phyloP scores from a whole-genome alignment of 2,329 filamentous ascomycete genomes.

The Colletotrichum sansevieriae region DNA sequence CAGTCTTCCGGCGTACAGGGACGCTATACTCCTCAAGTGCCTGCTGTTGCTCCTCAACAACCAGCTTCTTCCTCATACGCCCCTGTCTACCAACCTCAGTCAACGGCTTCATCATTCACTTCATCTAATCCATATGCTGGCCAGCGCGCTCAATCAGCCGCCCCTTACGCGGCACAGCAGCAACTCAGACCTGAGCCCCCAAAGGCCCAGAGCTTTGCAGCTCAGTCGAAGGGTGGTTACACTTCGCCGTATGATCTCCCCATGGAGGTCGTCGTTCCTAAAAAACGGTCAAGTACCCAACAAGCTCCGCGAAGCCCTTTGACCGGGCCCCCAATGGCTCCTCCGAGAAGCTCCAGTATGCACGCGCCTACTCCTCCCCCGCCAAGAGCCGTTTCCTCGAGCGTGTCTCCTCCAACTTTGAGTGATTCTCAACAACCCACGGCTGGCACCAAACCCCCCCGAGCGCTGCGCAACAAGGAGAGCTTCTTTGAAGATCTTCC shows the following conservation, averaged over 20 bases:
- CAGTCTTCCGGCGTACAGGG: constrained; percentile 32
- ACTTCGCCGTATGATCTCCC: constrained; percentile 95
- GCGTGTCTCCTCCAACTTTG: constrained; percentile 51
- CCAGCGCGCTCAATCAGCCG: constrained; percentile 46
- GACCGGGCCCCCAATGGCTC: constrained; percentile 53
- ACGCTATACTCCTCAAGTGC: constrained; percentile 39
- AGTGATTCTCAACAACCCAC: constrained; percentile 53
- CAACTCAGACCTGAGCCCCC: constrained; percentile 57
- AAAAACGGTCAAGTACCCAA: constrained; percentile 73
- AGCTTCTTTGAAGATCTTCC: constrained; percentile 87
- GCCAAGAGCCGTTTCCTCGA: constrained; percentile 27
- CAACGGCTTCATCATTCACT: constrained; percentile 32
- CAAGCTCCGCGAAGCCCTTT: constrained; percentile 60
- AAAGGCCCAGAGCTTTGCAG: constrained; percentile 85
- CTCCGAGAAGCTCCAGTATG: constrained; percentile 74
- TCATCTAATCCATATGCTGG: constrained; percentile 41
- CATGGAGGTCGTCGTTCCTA: constrained; percentile 83
- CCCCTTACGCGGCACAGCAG: constrained; percentile 55
- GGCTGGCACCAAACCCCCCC: constrained; percentile 51
- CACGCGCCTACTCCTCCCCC: constrained; percentile 48
- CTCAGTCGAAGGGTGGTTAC: constrained; percentile 93
- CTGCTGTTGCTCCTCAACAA: constrained; percentile 17
- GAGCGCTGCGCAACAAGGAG: constrained; percentile 56
- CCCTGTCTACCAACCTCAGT: constrained; percentile 44
- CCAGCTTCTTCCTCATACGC: background rate